Conservation (phyloP, 352 stramenopile genomes). For the Globisporangium barbulae region DNA sequence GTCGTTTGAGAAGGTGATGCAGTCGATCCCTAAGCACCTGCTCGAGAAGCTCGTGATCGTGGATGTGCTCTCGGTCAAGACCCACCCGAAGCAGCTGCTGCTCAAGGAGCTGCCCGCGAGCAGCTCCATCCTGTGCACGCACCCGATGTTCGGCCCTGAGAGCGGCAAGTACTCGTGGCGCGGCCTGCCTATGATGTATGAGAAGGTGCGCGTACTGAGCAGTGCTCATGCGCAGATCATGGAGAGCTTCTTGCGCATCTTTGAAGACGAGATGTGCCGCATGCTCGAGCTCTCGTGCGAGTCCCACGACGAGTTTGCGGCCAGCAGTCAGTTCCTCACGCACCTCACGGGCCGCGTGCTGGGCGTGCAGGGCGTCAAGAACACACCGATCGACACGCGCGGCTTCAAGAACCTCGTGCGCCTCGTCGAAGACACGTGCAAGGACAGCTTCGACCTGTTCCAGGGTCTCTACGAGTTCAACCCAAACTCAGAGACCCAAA, state of each 20-base stretch:
- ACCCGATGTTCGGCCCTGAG: conserved; percentile 98
- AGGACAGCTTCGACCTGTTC: conserved; percentile 98
- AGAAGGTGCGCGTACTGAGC: conserved; percentile 86
- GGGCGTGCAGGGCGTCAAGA: conserved; percentile 80
- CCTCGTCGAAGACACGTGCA: conserved; percentile 95
- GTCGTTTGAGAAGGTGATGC: conserved; percentile 69
- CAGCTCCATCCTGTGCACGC: conserved; percentile 94
- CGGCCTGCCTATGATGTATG: conserved; percentile 95
- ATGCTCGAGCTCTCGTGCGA: conserved; percentile 97
- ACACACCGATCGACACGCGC: conserved; percentile 95
- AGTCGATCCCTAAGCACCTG: conserved; percentile 57
- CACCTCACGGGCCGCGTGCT: conserved; percentile 97
- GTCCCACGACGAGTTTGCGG: conserved; percentile 95
- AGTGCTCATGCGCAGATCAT: conserved; percentile 64
- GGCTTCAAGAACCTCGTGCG: conserved; percentile 97
- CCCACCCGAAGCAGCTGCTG: conserved; percentile 93
- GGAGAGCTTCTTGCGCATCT: conserved; percentile 93
- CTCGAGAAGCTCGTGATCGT: conserved; percentile 92
- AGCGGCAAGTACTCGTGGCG: conserved; percentile 94
- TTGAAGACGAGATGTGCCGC: conserved; percentile 94
- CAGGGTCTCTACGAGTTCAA: conserved; percentile 98
- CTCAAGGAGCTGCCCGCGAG: conserved; percentile 86
- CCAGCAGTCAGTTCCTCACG: conserved; percentile 98
- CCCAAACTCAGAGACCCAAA: conserved; percentile 83
- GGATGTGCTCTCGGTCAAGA: conserved; percentile 98